A percentile compares a stretch with the other conserved stretches of the same genome.
These are phyloP conservation scores for Gremmenia infestans DNA, from an alignment of 2,329 filamentous ascomycete species.

Conservation along the genomic window DNA sequence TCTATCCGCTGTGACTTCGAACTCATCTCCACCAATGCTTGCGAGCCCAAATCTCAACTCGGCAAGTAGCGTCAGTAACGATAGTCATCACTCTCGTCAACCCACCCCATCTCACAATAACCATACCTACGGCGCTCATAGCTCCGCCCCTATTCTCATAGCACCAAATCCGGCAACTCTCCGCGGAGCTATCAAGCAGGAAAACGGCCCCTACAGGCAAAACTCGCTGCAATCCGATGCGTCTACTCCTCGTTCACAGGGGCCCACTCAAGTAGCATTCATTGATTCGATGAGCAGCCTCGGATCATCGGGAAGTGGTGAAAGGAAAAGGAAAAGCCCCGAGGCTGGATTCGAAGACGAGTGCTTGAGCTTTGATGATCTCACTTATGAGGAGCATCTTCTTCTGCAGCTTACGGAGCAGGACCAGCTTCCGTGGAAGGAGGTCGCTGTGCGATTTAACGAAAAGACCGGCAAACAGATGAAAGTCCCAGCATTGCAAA, in stretches of 20 bases:
- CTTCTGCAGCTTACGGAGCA: constrained; percentile 32
- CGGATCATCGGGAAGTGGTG: constrained; percentile 14
- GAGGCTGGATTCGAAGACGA: constrained; percentile 8
- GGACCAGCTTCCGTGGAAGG: constrained; percentile 32
- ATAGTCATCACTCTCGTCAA: constrained; percentile 12
- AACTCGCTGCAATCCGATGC: constrained; percentile 20
- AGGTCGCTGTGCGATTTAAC: constrained; percentile 29
- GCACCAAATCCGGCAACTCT: constrained; percentile 21
- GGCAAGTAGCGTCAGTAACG: constrained; percentile 13
- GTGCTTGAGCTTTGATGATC: constrained; percentile 9
- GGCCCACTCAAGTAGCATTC: constrained; percentile 15
- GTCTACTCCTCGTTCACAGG: constrained; percentile 22
- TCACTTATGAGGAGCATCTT: constrained; percentile 30
- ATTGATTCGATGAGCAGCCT: constrained; percentile 7
- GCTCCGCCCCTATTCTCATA: constrained; percentile 19
- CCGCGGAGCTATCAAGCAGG: constrained; percentile 13
- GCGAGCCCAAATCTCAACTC: constrained; percentile 18
- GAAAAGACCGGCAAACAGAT: constrained; percentile 27
- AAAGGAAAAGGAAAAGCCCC: constrained; percentile 21
- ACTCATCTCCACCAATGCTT: constrained; percentile 18
- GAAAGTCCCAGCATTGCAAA: constrained; percentile 33
- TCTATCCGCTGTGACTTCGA: constrained; percentile 10
- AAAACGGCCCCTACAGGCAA: constrained; percentile 14
- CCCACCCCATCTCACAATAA: constrained; percentile 8
- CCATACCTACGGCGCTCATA: constrained; percentile 9